Evolutionary conservation across 129 eudicot species (phyloP).

Genomic region (Lactuca saligna): DNA sequence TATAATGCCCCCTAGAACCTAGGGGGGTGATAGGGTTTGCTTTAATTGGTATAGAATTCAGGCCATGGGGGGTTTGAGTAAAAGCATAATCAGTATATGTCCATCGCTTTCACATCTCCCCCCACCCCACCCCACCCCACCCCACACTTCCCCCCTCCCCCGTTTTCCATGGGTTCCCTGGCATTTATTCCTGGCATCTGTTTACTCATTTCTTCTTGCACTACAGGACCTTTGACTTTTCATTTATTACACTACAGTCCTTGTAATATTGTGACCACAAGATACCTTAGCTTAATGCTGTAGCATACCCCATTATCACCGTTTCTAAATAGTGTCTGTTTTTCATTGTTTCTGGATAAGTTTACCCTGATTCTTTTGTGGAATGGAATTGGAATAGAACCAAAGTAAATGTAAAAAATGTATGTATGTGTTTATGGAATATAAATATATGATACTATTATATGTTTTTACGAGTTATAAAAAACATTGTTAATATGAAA

Average conservation of each 20-base stretch:
- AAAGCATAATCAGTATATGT: conserved; percentile 28
- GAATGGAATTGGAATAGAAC: not conserved
- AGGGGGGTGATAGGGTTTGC: conserved; percentile 27
- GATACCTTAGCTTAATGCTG: not conserved
- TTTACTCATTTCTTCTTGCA: not conserved
- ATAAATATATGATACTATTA: not conserved
- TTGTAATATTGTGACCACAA: conserved; percentile 4
- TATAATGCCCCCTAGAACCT: conserved; percentile 2
- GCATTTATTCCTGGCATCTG: conserved; percentile 22
- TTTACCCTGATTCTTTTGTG: not conserved
- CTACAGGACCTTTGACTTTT: conserved; percentile 15
- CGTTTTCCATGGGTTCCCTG: conserved; percentile 42
- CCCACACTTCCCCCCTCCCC: conserved; percentile 18
- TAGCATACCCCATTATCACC: not conserved
- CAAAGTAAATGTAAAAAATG: not conserved
- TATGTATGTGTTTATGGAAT: not conserved
- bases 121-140: conserved; percentile 10
- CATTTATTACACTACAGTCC: conserved; percentile 18
- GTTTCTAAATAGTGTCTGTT: not conserved
- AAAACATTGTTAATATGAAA: too few species aligned
- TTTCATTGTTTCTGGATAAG: not conserved
- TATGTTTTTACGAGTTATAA: too few species aligned
- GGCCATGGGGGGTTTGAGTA: conserved; percentile 22
- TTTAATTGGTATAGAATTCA: conserved; percentile 37
- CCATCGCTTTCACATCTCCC: conserved; percentile 24